Base-by-base conservation (phyloP, 352 stramenopile species). In the Pythium sp. region DNA sequence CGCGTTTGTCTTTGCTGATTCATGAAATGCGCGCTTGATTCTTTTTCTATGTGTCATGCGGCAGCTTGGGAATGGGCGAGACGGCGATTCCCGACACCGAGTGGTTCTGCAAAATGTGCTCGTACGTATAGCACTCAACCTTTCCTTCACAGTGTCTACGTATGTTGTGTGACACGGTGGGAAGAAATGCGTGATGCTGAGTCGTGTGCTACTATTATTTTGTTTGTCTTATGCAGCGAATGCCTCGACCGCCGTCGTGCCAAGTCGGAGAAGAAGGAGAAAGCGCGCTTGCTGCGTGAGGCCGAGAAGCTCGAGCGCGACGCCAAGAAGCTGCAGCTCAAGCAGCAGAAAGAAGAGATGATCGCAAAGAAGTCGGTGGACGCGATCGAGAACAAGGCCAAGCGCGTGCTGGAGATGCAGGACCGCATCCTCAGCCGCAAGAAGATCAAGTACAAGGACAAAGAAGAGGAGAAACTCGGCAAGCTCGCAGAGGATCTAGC, bases 361-460 rank as follows among this genome's bases (percentile, higher is more conserved):
- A 65, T 91, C 15, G 80, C 82, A 0, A 82, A 92, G 61, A 91
- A 89, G 57, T 91, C 83, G 26, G 86, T 81, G 5, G 82, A 94
- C n/a, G 88, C 86, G 1, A 90, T 96, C 56, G 88, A 94, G 64
- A 71, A 80, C 68, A 94, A 94, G 60, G 86, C 88, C 30, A 94
- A 94, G 62, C 85, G 88, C 46, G 81, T 94, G 49, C 74, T 96
- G 7, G 88, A 96, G 66, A 94, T 94, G 86, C 86, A 94, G 60
- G 88, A 94, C 70, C 88, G 88, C 22, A 94, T 96, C 54, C 70
- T 94, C 8, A 94, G 86, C 56, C 78, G 82, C 60, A 91, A 93
- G 74, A 96, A 96, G 70, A 80, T 96, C 78, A 93, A 93, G 73
- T 96, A 94, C 72, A 94, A 94, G 72, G 88, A 94, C 66, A 91